Percentiles rank a stretch among this genome's conserved stretches.
phyloP scores from a whole-genome alignment of 495 filamentous ascomycete species.

The Aspergillus ellipticus region DNA sequence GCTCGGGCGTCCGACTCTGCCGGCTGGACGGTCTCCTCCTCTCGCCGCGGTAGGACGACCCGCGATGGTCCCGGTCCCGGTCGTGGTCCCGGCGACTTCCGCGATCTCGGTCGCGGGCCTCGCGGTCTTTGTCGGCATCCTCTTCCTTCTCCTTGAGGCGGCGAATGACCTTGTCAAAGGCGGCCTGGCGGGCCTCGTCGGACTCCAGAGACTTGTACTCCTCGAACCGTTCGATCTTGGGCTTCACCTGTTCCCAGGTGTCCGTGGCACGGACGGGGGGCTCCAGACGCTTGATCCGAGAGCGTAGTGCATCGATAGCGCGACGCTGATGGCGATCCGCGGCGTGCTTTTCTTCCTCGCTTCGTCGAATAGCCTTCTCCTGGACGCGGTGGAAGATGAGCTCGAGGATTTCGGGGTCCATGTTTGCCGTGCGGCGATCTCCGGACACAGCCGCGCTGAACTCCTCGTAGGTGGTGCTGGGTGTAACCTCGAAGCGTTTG shows the following conservation, averaged over 20 bases:
- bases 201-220: conserved; percentile 79
- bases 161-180: conserved; percentile 90
- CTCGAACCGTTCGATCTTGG: conserved; percentile 70
- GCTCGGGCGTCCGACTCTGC: conserved; percentile 73
- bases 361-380: conserved; percentile 69
- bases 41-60: conserved; percentile 41
- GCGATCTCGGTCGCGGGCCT: conserved; percentile 51
- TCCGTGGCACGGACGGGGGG: conserved; percentile 75
- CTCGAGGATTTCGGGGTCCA: conserved; percentile 68
- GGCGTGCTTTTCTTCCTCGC: conserved; percentile 80
- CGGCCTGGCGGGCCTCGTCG: conserved; percentile 75
- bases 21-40: conserved; percentile 57
- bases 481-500: conserved; percentile 82
- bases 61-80: conserved; percentile 47
- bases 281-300: conserved; percentile 84
- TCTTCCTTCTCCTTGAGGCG: conserved; percentile 90
- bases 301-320: conserved; percentile 79
- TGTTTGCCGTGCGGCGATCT: conserved; percentile 80
- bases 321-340: conserved; percentile 82
- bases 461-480: conserved; percentile 82
- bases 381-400: conserved; percentile 84
- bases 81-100: conserved; percentile 29
- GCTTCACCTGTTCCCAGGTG: conserved; percentile 80
- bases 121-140: conserved; percentile 71
- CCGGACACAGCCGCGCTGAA: conserved; percentile 72